Base-by-base conservation (phyloP, 139 green algal species). In the Tetradesmus obliquus region DNA sequence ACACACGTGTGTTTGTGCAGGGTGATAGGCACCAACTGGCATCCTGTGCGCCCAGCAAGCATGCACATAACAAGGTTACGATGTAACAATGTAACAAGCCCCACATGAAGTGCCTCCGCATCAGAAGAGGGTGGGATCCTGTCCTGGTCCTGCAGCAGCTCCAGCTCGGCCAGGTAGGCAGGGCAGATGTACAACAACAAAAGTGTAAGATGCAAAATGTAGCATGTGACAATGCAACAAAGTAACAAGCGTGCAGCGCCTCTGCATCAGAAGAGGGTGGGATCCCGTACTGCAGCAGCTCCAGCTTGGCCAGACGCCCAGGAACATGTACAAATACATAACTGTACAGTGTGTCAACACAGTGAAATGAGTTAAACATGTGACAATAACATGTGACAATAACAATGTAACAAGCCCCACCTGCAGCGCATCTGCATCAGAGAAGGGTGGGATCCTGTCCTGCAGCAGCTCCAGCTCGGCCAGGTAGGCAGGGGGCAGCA, bases 211-310 rank as follows among this genome's bases (percentile, higher is more conserved):
- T 45, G 32, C 32, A 45, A 45, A 45, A 45, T 45, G 32, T 45
- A 45, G 32, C 32, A 45, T 45, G 32, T 45, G 32, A 45, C 32
- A 45, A 45, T 45, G 32, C 32, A 45, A 45, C 32, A 45, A 45
- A 69, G 69, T 5, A 84, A 45, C 55, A 80, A 55, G 90, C 58
- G 60, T 85, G 3, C 72, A 92, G 93, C 19, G 94, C 96, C 6
- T 95, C 84, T 2, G 91, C 91, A 76, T 90, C 95, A 57, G 93
- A 79, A 81, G 98, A 99, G 57, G 97, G 95, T 19, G 97, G 97
- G 53, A 99, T 98, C 84, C 96, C 92, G 90, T 99, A 97, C 91
- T 99, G 96, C 79, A 97, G 91, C 69, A 93, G 89, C 92, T 97
- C 96, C 93, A 98, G 93, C 91, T 98, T 95, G 20, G 80, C 84